Evolutionary conservation across 805 yeast species (phyloP).

Genomic region (Saturnispora diversa): DNA sequence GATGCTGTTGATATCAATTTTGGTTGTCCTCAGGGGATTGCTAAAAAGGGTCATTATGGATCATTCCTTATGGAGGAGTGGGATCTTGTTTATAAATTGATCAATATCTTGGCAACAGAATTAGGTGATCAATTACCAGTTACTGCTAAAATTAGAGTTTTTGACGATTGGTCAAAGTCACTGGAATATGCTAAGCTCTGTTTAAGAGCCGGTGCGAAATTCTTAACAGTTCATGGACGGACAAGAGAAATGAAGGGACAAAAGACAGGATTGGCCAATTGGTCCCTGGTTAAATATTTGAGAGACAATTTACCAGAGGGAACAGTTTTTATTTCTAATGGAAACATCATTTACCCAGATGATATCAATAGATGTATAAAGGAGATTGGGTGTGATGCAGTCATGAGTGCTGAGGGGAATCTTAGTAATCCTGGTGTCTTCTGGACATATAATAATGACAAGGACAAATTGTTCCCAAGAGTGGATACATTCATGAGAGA

Average conservation of each 20-base stretch:
- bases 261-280: conserved; percentile 89
- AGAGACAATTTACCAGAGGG: conserved; percentile 70
- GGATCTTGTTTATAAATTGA: conserved; percentile 68
- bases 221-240: conserved; percentile 90
- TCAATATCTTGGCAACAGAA: conserved; percentile 64
- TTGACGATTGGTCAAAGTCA: conserved; percentile 74
- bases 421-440: conserved; percentile 90
- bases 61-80: conserved; percentile 96
- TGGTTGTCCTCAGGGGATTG: conserved; percentile 99
- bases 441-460: conserved; percentile 43
- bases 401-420: conserved; percentile 97
- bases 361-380: conserved; percentile 67
- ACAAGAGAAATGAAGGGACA: conserved; percentile 98
- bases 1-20: conserved; percentile 94
- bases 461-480: conserved; percentile 68
- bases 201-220: conserved; percentile 89
- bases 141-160: conserved; percentile 91
- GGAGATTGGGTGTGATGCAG: conserved; percentile 70
- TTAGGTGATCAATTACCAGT: conserved; percentile 63
- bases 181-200: conserved; percentile 85
- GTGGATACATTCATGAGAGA: conserved; percentile 79
- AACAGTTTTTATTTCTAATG: conserved; percentile 89
- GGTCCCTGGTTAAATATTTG: conserved; percentile 69
- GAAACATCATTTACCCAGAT: conserved; percentile 84
- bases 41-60: conserved; percentile 90